Conservation (phyloP, 139 green algal genomes). For the Volvox africanus region DNA sequence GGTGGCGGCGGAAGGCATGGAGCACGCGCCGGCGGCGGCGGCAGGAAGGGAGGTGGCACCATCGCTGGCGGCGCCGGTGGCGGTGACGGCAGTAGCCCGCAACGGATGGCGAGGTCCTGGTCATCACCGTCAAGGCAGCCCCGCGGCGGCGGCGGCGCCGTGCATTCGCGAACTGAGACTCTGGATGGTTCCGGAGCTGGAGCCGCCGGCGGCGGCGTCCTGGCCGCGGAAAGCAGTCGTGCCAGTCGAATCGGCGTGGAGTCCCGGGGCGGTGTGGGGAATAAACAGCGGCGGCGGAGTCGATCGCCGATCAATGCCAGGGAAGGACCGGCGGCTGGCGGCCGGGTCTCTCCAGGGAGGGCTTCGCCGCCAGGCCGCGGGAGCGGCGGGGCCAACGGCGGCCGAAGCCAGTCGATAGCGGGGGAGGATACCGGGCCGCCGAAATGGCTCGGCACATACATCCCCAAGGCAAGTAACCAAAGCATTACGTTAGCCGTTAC, state of each 20-base stretch:
- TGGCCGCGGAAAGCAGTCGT: neutral
- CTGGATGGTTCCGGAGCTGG: neutral
- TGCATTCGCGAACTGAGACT: neutral
- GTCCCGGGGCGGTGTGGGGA: neutral
- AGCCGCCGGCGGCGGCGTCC: neutral
- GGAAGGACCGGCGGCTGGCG: neutral
- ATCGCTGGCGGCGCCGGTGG: neutral
- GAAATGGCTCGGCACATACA: conserved; percentile 31
- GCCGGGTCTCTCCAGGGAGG: neutral
- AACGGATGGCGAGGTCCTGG: neutral
- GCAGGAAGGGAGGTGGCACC: neutral
- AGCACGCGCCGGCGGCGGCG: neutral
- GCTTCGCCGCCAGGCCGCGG: neutral
- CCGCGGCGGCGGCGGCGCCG: neutral
- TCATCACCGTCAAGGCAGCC: neutral
- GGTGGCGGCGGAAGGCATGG: neutral
- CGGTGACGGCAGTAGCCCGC: neutral
- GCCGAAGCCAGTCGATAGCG: no score
- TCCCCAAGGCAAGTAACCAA: neutral
- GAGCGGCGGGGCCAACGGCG: neutral
- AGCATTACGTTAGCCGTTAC: neutral
- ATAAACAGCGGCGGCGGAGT: neutral
- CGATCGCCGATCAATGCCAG: neutral
- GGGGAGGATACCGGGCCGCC: neutral
- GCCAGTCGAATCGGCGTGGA: neutral